Conservation (phyloP, 1,139 yeast species). For the Pichia sp. region DNA sequence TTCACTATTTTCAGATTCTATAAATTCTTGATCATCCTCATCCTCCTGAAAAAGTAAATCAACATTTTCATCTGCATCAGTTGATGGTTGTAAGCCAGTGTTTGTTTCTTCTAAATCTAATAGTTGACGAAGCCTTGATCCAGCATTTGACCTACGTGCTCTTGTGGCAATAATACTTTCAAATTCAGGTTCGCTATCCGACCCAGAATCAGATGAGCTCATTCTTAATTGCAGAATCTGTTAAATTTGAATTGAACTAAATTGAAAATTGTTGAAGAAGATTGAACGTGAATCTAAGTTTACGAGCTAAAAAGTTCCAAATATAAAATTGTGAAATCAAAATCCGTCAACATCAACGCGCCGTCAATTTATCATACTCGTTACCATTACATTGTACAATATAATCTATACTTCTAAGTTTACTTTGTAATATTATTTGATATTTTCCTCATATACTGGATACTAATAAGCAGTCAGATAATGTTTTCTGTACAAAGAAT, state of each 20-base stretch:
- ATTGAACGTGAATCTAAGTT: no score
- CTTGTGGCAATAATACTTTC: constrained; percentile 65
- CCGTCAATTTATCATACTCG: no score
- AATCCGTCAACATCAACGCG: no score
- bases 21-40: constrained; percentile 76
- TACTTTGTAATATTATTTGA: no score
- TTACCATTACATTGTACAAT: no score
- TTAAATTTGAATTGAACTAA: background rate
- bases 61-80: constrained; percentile 67
- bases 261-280: background rate
- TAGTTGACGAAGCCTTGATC: constrained; percentile 70
- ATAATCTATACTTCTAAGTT: no score
- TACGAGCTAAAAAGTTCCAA: no score
- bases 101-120: constrained; percentile 58
- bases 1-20: constrained; percentile 25
- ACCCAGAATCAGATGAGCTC: background rate
- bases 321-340: no score
- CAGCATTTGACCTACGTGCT: constrained; percentile 81
- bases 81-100: constrained; percentile 32
- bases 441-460: no score
- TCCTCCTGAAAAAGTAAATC: constrained; percentile 76
- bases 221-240: background rate
- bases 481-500: background rate
- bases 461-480: background rate
- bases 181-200: constrained; percentile 23